phyloP scores from a whole-genome alignment of 768 basidiomycete genomes.

The Trametes cingulata region DNA sequence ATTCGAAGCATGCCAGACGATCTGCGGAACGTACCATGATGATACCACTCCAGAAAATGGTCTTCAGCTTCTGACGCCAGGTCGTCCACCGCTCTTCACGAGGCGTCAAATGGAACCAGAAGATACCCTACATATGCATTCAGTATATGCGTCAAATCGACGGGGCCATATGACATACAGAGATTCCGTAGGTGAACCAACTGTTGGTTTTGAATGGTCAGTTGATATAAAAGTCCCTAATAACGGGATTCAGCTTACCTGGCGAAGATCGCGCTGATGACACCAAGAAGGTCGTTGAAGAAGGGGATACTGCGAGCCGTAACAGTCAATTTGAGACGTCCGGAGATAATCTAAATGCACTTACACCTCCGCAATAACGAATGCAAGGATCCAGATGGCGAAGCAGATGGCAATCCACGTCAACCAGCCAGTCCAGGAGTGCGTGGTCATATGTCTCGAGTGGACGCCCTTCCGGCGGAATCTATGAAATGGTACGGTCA shows the following conservation, averaged over 20 bases:
- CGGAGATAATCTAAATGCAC: neutral
- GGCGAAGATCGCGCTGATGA: slow-evolving; percentile 32
- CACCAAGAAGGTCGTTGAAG: slow-evolving; percentile 35
- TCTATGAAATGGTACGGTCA: slow-evolving; percentile 6
- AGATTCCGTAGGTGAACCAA: slow-evolving; percentile 35
- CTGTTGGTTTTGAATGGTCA: slow-evolving; percentile 1
- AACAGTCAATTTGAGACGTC: neutral
- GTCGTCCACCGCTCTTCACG: slow-evolving; percentile 27
- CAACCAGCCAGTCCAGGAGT: slow-evolving; percentile 30
- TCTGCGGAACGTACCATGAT: slow-evolving; percentile 20
- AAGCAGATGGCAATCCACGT: slow-evolving; percentile 32
- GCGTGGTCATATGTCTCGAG: slow-evolving; percentile 32
- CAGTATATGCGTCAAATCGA: neutral
- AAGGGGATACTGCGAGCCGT: slow-evolving; percentile 28
- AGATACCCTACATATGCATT: slow-evolving; percentile 21
- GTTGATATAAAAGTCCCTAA: no score
- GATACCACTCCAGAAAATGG: slow-evolving; percentile 29
- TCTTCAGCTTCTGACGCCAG: slow-evolving; percentile 23
- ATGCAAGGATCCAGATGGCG: slow-evolving; percentile 30
- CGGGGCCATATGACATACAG: slow-evolving; percentile 12
- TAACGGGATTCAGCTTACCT: slow-evolving; percentile 8
- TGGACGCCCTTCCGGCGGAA: slow-evolving; percentile 30
- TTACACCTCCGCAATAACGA: slow-evolving; percentile 35
- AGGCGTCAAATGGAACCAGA: slow-evolving; percentile 33
- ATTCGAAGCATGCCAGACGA: neutral